Conservation (phyloP, 306 rosid genomes). For the Cucurbita pepo region DNA sequence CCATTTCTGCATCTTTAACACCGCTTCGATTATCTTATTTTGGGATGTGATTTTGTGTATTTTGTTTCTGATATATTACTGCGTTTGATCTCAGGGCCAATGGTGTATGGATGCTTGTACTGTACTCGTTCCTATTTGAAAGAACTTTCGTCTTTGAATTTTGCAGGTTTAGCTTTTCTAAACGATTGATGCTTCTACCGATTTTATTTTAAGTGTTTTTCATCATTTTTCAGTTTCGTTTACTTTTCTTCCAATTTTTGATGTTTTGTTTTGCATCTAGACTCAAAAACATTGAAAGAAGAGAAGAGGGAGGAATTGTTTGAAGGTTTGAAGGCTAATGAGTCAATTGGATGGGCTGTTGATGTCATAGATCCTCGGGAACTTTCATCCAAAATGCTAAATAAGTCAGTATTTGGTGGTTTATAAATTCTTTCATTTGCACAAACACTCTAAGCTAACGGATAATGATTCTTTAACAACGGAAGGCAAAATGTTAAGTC, state of each 20-base stretch:
- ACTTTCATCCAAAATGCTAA: slow-evolving; percentile 78
- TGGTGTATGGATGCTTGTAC: slow-evolving; percentile 84
- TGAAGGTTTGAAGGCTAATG: slow-evolving; percentile 43
- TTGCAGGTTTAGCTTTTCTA: slow-evolving; percentile 34
- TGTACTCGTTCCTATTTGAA: slow-evolving; percentile 58
- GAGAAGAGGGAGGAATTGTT: slow-evolving; percentile 89
- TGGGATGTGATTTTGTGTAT: not conserved
- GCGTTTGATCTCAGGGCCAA: slow-evolving; percentile 41
- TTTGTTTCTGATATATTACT: not conserved
- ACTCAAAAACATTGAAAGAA: slow-evolving; percentile 87
- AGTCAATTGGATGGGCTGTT: slow-evolving; percentile 79
- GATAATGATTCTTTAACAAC: not conserved
- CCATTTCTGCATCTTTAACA: not conserved
- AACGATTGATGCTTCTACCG: not conserved
- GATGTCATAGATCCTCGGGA: slow-evolving; percentile 75
- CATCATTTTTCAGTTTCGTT: not conserved
- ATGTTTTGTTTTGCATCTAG: slow-evolving; percentile 20
- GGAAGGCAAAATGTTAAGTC: no score
- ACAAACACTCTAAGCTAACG: not conserved
- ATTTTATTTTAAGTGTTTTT: not conserved
- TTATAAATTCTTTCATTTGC: not conserved
- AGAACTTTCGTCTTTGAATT: slow-evolving; percentile 59
- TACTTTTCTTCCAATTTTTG: not conserved
- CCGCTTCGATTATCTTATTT: not conserved
- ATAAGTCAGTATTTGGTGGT: slow-evolving; percentile 20